Conservation (phyloP, 176 grass and related monocot species). For the Miscanthus lutarioriparius region DNA sequence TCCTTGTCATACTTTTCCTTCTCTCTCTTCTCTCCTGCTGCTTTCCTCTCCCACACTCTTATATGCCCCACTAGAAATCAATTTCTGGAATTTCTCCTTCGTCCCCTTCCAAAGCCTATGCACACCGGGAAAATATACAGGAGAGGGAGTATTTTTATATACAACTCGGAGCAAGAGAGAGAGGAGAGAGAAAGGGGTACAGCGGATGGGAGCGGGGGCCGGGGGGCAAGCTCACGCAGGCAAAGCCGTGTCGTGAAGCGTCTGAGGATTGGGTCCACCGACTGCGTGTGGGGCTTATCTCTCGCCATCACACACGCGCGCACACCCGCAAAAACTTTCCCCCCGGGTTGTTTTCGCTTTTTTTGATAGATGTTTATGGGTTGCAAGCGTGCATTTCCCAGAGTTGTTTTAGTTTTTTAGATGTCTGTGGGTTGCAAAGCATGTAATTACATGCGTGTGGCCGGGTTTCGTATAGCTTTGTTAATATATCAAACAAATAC, state of each 20-base stretch:
- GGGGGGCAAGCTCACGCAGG: constrained; percentile 41
- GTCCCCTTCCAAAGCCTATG: constrained; percentile 35
- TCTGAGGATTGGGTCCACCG: constrained; percentile 52
- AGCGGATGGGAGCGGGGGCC: constrained; percentile 12
- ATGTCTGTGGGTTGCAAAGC: not conserved
- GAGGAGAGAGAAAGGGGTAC: not conserved
- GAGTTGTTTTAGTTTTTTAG: constrained; percentile 42
- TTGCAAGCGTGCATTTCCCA: not conserved
- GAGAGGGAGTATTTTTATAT: constrained; percentile 48
- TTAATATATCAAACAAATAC: not conserved
- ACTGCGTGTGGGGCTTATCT: constrained; percentile 43
- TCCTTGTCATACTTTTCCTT: constrained; percentile 87
- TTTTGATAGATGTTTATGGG: constrained; percentile 17
- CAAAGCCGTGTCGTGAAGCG: constrained; percentile 47
- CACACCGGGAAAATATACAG: constrained; percentile 43
- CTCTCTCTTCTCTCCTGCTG: constrained; percentile 36
- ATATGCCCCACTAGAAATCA: constrained; percentile 37
- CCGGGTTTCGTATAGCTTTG: not conserved
- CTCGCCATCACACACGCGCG: constrained; percentile 30
- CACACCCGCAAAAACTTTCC: not conserved
- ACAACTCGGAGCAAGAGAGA: constrained; percentile 31
- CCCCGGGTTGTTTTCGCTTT: constrained; percentile 41
- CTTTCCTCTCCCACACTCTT: constrained; percentile 42
- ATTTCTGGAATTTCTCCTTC: constrained; percentile 31
- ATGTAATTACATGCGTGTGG: not conserved